Conservation (phyloP, 2,329 filamentous ascomycete genomes). For the Kalmusia sp. region DNA sequence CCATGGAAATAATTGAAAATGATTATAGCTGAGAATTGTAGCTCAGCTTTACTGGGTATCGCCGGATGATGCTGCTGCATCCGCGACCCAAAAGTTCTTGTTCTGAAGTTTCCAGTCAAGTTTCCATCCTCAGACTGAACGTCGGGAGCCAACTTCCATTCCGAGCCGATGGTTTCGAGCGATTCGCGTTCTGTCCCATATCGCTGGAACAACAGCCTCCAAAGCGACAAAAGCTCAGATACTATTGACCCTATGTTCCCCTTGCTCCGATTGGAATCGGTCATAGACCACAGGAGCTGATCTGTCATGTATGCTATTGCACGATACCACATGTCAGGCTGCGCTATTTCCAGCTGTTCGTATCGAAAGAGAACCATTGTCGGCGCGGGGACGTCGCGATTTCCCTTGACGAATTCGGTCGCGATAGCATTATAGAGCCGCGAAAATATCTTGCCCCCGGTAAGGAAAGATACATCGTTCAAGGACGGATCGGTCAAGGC, state of each 20-base stretch:
- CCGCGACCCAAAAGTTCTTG: conserved; percentile 27
- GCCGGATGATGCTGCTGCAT: conserved; percentile 35
- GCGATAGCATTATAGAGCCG: conserved; percentile 24
- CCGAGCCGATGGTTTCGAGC: conserved; percentile 25
- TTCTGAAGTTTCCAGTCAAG: conserved; percentile 8
- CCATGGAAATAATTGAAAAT: conserved; percentile 38
- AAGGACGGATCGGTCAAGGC: conserved; percentile 31
- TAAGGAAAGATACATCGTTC: conserved; percentile 26
- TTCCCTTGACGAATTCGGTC: conserved; percentile 24
- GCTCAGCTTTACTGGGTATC: conserved; percentile 15
- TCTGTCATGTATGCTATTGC: conserved; percentile 32
- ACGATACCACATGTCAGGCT: conserved; percentile 28
- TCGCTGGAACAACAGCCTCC: conserved; percentile 43
- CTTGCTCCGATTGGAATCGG: conserved; percentile 4
- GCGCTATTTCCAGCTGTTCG: conserved; percentile 36
- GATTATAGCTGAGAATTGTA: conserved; percentile 40
- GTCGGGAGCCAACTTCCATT: conserved; percentile 34
- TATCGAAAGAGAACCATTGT: conserved; percentile 35
- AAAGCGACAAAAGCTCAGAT: conserved; percentile 39
- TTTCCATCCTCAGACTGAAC: too few relatives aligned
- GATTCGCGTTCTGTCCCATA: conserved; percentile 22
- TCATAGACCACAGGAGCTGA: conserved; percentile 26
- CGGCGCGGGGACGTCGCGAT: conserved; percentile 20
- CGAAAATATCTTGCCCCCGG: conserved; percentile 28
- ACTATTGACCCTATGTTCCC: conserved; percentile 27